These are phyloP conservation scores for Grosmannia clavigera DNA, from an alignment of 2,329 filamentous ascomycete genomes.

Conservation along the genomic window DNA sequence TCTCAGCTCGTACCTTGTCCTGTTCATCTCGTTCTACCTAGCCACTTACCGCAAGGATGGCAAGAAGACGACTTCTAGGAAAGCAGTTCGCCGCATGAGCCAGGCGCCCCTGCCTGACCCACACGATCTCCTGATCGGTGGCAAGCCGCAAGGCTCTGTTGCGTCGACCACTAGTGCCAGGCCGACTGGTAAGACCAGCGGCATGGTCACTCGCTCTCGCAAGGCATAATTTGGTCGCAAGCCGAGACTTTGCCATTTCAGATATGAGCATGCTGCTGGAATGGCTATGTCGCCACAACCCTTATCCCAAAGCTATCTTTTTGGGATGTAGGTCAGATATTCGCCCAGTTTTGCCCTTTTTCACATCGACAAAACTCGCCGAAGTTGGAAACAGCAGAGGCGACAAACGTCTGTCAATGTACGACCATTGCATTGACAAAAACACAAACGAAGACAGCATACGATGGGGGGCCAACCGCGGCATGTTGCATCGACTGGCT, in stretches of 20 bases:
- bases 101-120: constrained; percentile 67
- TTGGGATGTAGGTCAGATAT: not conserved
- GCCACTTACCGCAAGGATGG: constrained; percentile 86
- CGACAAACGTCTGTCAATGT: too few relatives aligned
- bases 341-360: not conserved
- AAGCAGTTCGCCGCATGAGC: constrained; percentile 55
- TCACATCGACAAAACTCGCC: not conserved
- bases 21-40: constrained; percentile 99
- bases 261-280: not conserved
- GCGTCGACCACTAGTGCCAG: constrained; percentile 41
- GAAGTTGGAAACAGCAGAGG: too few relatives aligned
- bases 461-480: not conserved
- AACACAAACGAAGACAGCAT: not conserved
- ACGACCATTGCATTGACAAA: too few relatives aligned
- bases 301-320: not conserved
- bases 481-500: not conserved
- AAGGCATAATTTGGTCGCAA: constrained; percentile 42
- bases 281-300: not conserved
- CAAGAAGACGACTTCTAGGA: constrained; percentile 70
- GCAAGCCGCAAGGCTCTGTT: constrained; percentile 37
- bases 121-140: constrained; percentile 51
- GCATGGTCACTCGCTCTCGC: constrained; percentile 47
- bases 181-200: constrained; percentile 37
- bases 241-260: not conserved
- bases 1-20: constrained; percentile 85